Evolutionary conservation across 2,329 filamentous ascomycete genomes (phyloP).

Genomic region (Tricladium varicosporioides): DNA sequence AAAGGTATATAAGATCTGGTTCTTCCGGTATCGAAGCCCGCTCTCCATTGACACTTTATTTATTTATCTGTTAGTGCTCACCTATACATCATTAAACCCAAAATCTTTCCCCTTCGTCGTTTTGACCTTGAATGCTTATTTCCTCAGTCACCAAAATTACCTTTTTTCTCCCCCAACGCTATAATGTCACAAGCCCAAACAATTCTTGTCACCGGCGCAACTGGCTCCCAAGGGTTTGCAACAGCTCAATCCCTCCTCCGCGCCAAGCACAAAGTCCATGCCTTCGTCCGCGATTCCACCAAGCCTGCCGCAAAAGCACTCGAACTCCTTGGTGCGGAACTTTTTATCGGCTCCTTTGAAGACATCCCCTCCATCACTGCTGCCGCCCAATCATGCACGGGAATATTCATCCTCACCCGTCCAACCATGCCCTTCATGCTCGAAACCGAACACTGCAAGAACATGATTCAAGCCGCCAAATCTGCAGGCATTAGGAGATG

Average conservation of each 20-base stretch:
- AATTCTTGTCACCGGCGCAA: conserved; percentile 4
- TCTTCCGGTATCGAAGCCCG: too few relatives aligned
- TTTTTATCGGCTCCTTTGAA: not conserved
- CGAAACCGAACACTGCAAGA: not conserved
- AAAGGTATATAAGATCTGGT: too few relatives aligned
- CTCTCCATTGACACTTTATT: too few relatives aligned
- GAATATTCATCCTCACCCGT: conserved; percentile 1
- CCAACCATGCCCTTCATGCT: not conserved
- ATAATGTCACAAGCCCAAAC: conserved; percentile 1
- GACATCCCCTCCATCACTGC: not conserved
- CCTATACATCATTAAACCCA: too few relatives aligned
- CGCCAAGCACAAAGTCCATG: not conserved
- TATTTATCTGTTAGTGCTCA: too few relatives aligned
- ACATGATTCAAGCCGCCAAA: conserved; percentile 2
- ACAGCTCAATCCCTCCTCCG: not conserved
- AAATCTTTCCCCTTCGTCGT: too few relatives aligned
- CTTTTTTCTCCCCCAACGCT: not conserved
- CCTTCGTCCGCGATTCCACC: conserved; percentile 2
- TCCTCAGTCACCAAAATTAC: not conserved
- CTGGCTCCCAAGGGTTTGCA: conserved; percentile 1
- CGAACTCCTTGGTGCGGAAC: not conserved
- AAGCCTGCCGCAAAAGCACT: not conserved
- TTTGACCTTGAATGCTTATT: too few relatives aligned
- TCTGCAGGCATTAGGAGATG: not conserved
- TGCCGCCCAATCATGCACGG: not conserved